Base-by-base conservation (phyloP, 106 monocot species). In the Alisma plantagoaquatica region DNA sequence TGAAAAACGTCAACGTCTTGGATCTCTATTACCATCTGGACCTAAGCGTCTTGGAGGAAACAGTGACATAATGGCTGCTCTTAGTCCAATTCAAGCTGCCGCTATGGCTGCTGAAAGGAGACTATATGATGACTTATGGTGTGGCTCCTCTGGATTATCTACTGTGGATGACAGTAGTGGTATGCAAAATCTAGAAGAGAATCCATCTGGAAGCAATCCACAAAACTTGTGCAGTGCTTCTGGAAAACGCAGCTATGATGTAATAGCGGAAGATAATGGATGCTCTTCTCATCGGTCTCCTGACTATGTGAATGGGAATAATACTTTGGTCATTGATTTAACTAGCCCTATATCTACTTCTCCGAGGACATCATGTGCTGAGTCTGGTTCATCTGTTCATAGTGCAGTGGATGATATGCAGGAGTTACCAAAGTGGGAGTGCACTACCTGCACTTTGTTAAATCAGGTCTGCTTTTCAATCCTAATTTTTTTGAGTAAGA, bases 51-150 rank as follows among this genome's bases (percentile, higher is more conserved):
- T 94, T 20, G 93, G 93, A 12, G 93, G 93, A 6, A 73, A 94
- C 61, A 63, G 53, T 54, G 55, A 72, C 55, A 94, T 94, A 44
- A 94, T 80, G 87, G 49, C 48, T 46, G 74, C 77, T 19, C 77
- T 87, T 27, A 84, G 77, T 78, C 93, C 87, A 51, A 62, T 94
- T 51, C 93, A 87, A 71, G 93, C 93, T 67, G 80, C 93, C 50
- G 93, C 87, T 26, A 87, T 94, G 87, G 93, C 93, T 41, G 93
- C 93, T 10, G 93, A 94, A 49, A 80, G 87, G 70, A 83, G 93
- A 57, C 70, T 87, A 69, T 72, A 73, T 16, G 93, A 94, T 78
- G 87, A 94, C 44, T 29, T 83, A 49, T 94, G 93, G 93, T 94
- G 93, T 73, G 93, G 73, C 54, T 94, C 87, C 33, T 59, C 43